Evolutionary conservation across 2,329 filamentous ascomycete species (phyloP), one percentile per base, ranked within the genome.

Genomic region (Penicillium sp.): DNA sequence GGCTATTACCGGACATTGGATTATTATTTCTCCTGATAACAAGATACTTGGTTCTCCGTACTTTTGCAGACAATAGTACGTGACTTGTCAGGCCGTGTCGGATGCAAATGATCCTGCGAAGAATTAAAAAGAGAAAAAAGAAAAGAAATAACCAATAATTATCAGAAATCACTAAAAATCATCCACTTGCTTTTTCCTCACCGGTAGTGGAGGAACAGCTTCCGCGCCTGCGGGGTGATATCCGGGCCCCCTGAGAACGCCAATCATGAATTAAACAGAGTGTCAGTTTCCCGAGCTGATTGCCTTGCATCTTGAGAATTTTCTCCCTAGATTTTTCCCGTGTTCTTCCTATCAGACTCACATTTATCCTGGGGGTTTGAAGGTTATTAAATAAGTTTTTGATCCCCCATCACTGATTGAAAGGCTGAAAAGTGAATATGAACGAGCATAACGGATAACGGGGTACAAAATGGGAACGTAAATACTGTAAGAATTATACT

Each of bases 151-250:
- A 10, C 1, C 22, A 4, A 16, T 14, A 24, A 42, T 5, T 8
- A 42, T 26, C 10, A 29, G 14, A 38, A 38, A 45, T 32, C 20
- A 29, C 14, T 13, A 31, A 37, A 16, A 4, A 6, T 14, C 43
- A 16, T 26, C 18, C 14, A 18, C 45, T 42, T 50, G 18, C 48
- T 46, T 46, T 53, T 53, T 24, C 60, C 62, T 69, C 66, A 68
- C 68, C 64, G 66, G 68, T 48, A 61, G 51, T 61, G 60, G 54
- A 62, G 53, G 56, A 64, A 57, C 46, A 58, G 58, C 61, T 65
- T 67, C 66, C 64, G 60, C 62, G 60, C 61, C 55, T 64, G 67
- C 67, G 66, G 63, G 66, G 62, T 66, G 63, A 61, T 55, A 61
- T 60, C 54, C 46, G 58, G 55, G 10, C 48, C 48, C 38, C 38